Conservation (phyloP, 2,329 filamentous ascomycete genomes). For the Lachnellula suecica region DNA sequence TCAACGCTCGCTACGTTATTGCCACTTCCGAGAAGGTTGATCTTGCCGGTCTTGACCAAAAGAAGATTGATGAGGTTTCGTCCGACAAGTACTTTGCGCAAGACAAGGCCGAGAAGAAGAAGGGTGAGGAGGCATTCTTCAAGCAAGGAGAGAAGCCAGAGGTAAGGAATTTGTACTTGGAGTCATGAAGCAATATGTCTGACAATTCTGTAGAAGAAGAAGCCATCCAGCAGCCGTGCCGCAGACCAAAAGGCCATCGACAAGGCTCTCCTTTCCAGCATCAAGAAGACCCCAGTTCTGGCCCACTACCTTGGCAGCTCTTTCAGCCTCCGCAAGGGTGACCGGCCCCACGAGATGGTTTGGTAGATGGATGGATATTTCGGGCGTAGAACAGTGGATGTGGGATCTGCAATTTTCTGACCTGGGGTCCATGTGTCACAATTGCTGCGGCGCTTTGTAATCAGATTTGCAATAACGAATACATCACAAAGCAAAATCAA, state of each 20-base stretch:
- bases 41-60: constrained; percentile 80
- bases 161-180: constrained; percentile 55
- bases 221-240: constrained; percentile 85
- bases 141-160: constrained; percentile 97
- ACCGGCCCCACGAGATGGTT: constrained; percentile 99
- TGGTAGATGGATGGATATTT: constrained; percentile 65
- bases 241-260: constrained; percentile 98
- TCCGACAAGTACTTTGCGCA: constrained; percentile 88
- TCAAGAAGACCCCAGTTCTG: constrained; percentile 98
- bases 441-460: constrained; percentile 36
- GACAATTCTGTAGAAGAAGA: constrained; percentile 78
- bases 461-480: constrained; percentile 36
- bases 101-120: constrained; percentile 95
- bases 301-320: constrained; percentile 89
- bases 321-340: constrained; percentile 98
- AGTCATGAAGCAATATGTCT: constrained; percentile 5
- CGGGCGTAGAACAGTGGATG: constrained; percentile 41
- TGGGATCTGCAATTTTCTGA: constrained; percentile 63
- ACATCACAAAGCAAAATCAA: constrained; percentile 31
- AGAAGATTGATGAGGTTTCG: constrained; percentile 81
- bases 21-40: constrained; percentile 85
- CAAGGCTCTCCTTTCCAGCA: constrained; percentile 89
- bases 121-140: constrained; percentile 98
- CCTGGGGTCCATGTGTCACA: constrained; percentile 63
- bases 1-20: constrained; percentile 92